phyloP scores from a whole-genome alignment of 192 early-diverging fungal species.

The Rhizophagus clarus region DNA sequence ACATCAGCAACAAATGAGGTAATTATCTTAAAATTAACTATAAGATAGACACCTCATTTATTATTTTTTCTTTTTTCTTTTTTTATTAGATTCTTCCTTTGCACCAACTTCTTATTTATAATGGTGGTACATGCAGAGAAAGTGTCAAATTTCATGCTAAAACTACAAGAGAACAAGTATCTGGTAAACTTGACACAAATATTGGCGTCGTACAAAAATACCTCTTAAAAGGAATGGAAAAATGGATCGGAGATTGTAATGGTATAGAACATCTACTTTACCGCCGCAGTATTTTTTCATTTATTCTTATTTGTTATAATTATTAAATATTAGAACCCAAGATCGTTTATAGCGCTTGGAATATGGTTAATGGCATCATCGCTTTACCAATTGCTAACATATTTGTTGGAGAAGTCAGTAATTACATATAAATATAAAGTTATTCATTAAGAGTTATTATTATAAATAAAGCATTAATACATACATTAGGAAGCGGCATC shows the following conservation, averaged over 20 bases:
- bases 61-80: too few relatives aligned
- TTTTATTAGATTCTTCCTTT: neutral
- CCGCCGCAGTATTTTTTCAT: too few relatives aligned
- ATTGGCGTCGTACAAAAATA: neutral
- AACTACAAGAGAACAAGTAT: neutral
- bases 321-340: conserved; percentile 9
- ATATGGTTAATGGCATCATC: neutral
- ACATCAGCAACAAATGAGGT: neutral
- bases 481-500: neutral
- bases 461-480: too few relatives aligned
- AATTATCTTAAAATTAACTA: too few relatives aligned
- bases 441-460: neutral
- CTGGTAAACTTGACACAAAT: neutral
- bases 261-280: neutral
- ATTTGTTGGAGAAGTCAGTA: neutral
- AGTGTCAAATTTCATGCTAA: too few relatives aligned
- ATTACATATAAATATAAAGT: neutral
- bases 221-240: neutral
- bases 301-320: neutral
- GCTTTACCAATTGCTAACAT: neutral
- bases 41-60: too few relatives aligned
- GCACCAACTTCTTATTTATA: neutral
- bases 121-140: neutral
- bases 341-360: neutral
- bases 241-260: neutral